Percentiles rank a stretch among this genome's conserved stretches.
Conservation (phyloP, 2,329 filamentous ascomycete species). For the Albophoma yamanashiensis region DNA sequence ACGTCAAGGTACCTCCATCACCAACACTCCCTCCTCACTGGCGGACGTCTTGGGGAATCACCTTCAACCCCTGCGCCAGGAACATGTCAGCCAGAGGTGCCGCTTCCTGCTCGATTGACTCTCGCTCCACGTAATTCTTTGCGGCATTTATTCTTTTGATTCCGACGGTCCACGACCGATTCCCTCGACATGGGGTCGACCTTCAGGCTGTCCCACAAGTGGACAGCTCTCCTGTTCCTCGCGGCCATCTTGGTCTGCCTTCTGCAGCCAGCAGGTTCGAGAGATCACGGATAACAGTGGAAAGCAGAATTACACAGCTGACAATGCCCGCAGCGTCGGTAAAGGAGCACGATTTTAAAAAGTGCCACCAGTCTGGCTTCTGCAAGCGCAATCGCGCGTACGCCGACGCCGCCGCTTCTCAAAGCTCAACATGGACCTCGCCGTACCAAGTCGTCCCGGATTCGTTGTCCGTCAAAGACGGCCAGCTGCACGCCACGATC, state of each 20-base stretch:
- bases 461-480: conserved; percentile 66
- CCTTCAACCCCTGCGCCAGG: neutral
- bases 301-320: neutral
- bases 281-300: no score
- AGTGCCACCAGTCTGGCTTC: conserved; percentile 90
- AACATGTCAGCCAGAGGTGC: neutral
- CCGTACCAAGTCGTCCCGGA: conserved; percentile 70
- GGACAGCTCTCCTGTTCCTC: conserved; percentile 54
- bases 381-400: conserved; percentile 89
- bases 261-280: conserved; percentile 53
- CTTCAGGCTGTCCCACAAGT: conserved; percentile 43
- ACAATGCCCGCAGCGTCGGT: conserved; percentile 51
- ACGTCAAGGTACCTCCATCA: no score
- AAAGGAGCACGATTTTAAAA: conserved; percentile 97
- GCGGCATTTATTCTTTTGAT: neutral
- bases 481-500: conserved; percentile 69
- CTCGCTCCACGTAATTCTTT: neutral
- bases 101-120: neutral
- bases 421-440: conserved; percentile 60
- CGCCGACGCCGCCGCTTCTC: conserved; percentile 62
- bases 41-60: neutral
- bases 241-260: conserved; percentile 48
- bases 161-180: conserved; percentile 6
- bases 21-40: neutral
- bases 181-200: conserved; percentile 36